A percentile compares a stretch with the other conserved stretches of the same genome.
These are phyloP conservation scores for Saraca asoca DNA, from an alignment of 331 rosid species.

Conservation along the genomic window DNA sequence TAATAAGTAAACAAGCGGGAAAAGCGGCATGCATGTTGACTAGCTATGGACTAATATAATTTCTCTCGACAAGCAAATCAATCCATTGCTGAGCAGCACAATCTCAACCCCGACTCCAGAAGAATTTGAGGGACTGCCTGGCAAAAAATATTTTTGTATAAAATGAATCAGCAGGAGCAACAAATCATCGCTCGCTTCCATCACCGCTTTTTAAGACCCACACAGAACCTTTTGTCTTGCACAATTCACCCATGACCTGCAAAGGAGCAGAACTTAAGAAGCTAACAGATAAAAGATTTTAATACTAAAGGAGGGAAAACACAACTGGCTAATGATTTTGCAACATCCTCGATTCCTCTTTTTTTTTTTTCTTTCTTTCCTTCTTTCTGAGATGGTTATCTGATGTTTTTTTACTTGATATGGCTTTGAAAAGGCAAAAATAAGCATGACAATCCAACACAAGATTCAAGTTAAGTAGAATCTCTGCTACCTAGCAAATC, in stretches of 20 bases:
- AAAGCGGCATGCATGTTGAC: no score
- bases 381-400: constrained; percentile 10
- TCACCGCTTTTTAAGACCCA: constrained; percentile 75
- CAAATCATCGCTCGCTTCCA: constrained; percentile 38
- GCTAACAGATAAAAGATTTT: constrained; percentile 2
- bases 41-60: no score
- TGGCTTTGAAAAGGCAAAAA: constrained; percentile 1
- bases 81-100: not conserved
- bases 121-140: not conserved
- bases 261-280: not conserved
- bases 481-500: constrained; percentile 3
- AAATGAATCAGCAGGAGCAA: constrained; percentile 18
- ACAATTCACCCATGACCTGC: constrained; percentile 80
- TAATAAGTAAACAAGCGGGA: no score
- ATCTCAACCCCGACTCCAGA: not conserved
- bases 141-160: not conserved
- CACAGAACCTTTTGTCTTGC: constrained; percentile 58
- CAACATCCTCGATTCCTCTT: not conserved
- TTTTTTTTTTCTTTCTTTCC: no score
- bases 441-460: not conserved
- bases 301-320: not conserved
- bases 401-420: constrained; percentile 9
- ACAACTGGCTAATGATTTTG: constrained; percentile 7
- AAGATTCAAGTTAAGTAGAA: constrained; percentile 1
- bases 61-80: not conserved